A percentile compares a stretch with the other conserved stretches of the same genome.
These are phyloP conservation scores for Oryza meyeriana DNA, from an alignment of 176 grass and related monocot genomes.

Conservation along the genomic window DNA sequence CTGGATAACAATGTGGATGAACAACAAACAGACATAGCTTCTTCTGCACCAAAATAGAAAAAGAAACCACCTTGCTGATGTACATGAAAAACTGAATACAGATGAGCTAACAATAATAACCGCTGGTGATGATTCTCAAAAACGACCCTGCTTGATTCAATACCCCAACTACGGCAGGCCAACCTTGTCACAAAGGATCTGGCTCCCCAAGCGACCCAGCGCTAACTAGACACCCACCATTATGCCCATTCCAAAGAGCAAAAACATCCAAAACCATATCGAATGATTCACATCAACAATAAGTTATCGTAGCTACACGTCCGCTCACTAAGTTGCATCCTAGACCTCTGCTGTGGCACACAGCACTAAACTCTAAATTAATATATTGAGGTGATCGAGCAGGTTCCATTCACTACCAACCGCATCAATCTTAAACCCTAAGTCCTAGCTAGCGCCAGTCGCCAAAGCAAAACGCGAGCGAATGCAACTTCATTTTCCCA, in stretches of 20 bases:
- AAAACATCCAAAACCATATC: background rate
- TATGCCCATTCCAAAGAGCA: background rate
- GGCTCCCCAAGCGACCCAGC: background rate
- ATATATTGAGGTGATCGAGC: background rate
- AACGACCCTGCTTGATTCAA: background rate
- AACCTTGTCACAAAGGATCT: background rate
- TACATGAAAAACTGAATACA: background rate
- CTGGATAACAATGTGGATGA: background rate
- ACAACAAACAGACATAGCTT: background rate
- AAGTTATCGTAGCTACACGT: background rate
- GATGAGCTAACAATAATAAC: background rate
- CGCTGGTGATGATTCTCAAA: background rate
- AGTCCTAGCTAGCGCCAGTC: background rate
- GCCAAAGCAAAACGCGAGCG: background rate
- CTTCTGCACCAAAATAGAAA: background rate
- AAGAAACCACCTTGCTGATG: background rate
- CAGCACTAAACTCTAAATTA: slow-evolving; percentile 21
- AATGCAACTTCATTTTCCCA: background rate
- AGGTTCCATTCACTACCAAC: background rate
- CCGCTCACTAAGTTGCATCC: background rate
- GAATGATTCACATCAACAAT: background rate
- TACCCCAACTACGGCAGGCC: background rate
- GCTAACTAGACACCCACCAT: background rate
- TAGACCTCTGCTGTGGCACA: background rate
- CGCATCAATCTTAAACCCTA: background rate